Evolutionary conservation across 192 early-diverging fungal genomes (phyloP).

Genomic region (Obelidium mucronatum): DNA sequence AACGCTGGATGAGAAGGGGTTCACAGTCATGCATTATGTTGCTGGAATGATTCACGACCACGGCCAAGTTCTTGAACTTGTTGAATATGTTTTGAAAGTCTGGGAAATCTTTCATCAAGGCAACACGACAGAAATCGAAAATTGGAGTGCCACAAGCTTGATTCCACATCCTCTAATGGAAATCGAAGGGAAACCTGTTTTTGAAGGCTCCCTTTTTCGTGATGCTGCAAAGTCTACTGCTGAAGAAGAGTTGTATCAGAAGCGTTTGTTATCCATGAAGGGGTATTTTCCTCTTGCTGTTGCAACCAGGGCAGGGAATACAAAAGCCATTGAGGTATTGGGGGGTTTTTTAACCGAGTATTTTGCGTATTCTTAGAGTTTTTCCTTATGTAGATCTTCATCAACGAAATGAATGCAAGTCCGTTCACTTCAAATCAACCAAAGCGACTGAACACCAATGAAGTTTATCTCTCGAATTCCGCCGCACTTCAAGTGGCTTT

Average conservation of each 20-base stretch:
- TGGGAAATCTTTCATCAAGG: too few relatives aligned
- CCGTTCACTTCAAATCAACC: not conserved
- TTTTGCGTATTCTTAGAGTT: not conserved
- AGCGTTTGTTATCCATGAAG: not conserved
- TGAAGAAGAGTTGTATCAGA: not conserved
- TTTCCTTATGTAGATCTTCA: not conserved
- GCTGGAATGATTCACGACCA: not conserved
- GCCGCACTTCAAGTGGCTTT: not conserved
- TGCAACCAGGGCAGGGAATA: not conserved
- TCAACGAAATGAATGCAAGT: not conserved
- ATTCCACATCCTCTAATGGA: not conserved
- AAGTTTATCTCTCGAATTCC: not conserved
- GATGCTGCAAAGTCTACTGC: too few relatives aligned
- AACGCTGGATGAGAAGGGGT: not conserved
- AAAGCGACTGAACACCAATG: not conserved
- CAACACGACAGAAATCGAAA: too few relatives aligned
- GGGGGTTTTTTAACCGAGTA: not conserved
- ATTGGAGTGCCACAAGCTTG: too few relatives aligned
- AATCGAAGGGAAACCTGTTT: not conserved
- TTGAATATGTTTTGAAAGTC: not conserved
- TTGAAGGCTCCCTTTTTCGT: too few relatives aligned
- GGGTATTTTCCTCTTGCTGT: not conserved
- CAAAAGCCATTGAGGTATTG: not conserved
- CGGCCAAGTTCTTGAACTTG: not conserved
- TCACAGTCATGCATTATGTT: slow-evolving; percentile 8